Evolutionary conservation across 2,329 filamentous ascomycete genomes (phyloP), one percentile per base, ranked within the genome.

Genomic region (Colletotrichum tropicale): DNA sequence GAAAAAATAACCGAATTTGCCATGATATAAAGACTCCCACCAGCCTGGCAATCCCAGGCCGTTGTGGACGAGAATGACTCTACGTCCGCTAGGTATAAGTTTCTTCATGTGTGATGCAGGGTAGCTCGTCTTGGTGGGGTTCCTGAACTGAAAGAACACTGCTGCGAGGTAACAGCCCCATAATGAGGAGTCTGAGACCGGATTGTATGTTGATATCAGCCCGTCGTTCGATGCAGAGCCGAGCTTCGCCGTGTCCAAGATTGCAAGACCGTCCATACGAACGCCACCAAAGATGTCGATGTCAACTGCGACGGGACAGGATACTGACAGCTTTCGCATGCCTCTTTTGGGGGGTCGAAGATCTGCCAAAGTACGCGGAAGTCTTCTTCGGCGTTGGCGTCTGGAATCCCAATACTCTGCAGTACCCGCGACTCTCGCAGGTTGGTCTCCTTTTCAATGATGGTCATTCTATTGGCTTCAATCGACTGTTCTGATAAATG

Each of bases 91-190:
- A 7, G 1, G 38, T 6, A 48, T 0, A 0, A n/a, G 38, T n/a
- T 48, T 18, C 18, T 48, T n/a, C 9, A 48, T 48, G 38, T 48
- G 3, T 48, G 38, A 48, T 18, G 18, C 38, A 48, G 38, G 5
- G 1, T 48, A 18, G 0, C 38, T 48, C 18, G 5, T 48, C 0
- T 48, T 48, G 0, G 18, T 12, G 2, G 38, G 18, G 0, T n/a
- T n/a, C 18, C 18, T 0, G 1, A 48, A 48, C 18, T 9, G 38
- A 48, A 48, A 48, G 9, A n/a, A n/a, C 18, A 0, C 12, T 5
- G 38, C 38, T n/a, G 38, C 18, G 6, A 52, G 43, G 6, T 52
- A 24, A 24, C 13, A 52, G 6, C 2, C n/a, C 2, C n/a, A 21
- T 21, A n/a, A 0, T 13, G 43, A 48, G 10, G 43, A 48, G 10